Conservation (phyloP, 768 basidiomycete genomes). For the Amanita polypyramis region DNA sequence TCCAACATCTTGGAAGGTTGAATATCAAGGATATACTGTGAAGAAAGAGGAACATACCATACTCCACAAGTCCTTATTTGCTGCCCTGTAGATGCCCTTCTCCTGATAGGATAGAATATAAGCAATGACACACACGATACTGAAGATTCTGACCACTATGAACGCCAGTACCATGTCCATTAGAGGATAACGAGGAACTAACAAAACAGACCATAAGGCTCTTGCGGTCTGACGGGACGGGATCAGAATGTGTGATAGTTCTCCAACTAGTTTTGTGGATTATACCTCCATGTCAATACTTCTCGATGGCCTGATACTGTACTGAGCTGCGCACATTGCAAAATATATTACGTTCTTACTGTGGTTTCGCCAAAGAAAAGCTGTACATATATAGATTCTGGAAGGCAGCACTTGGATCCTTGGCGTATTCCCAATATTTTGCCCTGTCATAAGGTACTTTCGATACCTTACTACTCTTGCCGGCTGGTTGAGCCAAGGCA, state of each 20-base stretch:
- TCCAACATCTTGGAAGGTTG: slow-evolving; percentile 48
- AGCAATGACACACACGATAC: not conserved
- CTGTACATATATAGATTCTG: slow-evolving; percentile 59
- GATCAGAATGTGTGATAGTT: not conserved
- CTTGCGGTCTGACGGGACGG: slow-evolving; percentile 41
- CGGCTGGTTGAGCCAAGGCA: slow-evolving; percentile 22
- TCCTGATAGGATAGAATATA: slow-evolving; percentile 24
- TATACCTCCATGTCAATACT: slow-evolving; percentile 78
- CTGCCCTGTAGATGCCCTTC: slow-evolving; percentile 58
- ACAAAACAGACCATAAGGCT: slow-evolving; percentile 68
- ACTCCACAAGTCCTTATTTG: slow-evolving; percentile 79
- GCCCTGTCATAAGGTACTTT: slow-evolving; percentile 46
- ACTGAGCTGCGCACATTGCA: not conserved
- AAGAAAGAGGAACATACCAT: slow-evolving; percentile 46
- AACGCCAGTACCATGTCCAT: slow-evolving; percentile 57
- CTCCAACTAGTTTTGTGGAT: slow-evolving; percentile 2
- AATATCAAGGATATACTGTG: not conserved
- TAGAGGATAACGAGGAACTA: slow-evolving; percentile 57
- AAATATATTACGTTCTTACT: slow-evolving; percentile 32
- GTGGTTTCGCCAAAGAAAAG: slow-evolving; percentile 60
- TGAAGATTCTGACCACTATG: slow-evolving; percentile 38
- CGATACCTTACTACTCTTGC: slow-evolving; percentile 23
- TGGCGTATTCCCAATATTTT: slow-evolving; percentile 38
- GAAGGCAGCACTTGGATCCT: slow-evolving; percentile 43
- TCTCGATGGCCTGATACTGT: slow-evolving; percentile 41